phyloP scores from a whole-genome alignment of 2,329 filamentous ascomycete species.

The Pseudogymnoascus sp. region DNA sequence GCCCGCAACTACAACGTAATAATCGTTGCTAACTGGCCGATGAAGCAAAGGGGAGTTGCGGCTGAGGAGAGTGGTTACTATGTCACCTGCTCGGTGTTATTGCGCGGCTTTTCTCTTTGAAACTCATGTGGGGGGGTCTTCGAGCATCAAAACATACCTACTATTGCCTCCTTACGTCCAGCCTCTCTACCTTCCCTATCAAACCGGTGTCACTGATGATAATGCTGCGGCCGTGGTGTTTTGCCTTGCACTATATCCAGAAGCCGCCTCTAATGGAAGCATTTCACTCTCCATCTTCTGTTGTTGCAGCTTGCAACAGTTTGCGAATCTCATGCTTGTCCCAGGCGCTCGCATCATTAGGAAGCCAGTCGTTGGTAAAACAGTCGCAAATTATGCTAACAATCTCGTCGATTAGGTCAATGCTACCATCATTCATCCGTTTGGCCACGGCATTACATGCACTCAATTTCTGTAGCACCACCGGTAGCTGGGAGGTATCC shows the following conservation, averaged over 20 bases:
- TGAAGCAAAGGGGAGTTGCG: not conserved
- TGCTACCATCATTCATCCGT: not conserved
- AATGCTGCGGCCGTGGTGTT: not conserved
- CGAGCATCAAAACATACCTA: not conserved
- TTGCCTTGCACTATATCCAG: not conserved
- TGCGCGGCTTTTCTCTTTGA: not conserved
- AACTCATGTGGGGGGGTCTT: not conserved
- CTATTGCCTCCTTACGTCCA: not conserved
- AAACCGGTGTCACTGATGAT: not conserved
- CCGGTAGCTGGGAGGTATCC: not conserved
- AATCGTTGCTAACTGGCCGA: not conserved
- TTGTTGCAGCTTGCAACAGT: not conserved
- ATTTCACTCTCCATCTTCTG: not conserved
- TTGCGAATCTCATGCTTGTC: not conserved
- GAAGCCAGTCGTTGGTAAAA: not conserved
- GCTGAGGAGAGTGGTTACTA: not conserved
- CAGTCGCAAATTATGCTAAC: not conserved
- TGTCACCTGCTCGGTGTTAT: not conserved
- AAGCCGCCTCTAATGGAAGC: not conserved
- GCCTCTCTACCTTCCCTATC: not conserved
- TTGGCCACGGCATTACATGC: not conserved
- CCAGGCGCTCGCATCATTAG: not conserved
- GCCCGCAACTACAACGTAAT: not conserved
- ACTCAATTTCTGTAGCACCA: not conserved
- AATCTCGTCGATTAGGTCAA: not conserved